Evolutionary conservation across 2,329 filamentous ascomycete genomes (phyloP), one percentile per base, ranked within the genome.

Genomic region (Monilinia fructigena): DNA sequence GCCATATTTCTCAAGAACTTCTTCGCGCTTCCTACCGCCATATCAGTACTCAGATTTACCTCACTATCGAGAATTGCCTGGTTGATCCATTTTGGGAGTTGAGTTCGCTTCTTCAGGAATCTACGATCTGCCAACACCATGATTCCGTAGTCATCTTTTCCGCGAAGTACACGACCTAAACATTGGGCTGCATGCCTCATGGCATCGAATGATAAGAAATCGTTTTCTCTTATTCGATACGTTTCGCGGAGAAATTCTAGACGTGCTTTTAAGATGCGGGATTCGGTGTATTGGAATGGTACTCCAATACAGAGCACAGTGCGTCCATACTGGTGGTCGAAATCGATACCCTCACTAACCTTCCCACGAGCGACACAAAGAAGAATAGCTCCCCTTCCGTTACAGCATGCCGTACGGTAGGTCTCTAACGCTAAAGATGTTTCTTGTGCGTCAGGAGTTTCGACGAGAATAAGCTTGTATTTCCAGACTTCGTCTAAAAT

Each of bases 161-260:
- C 95, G 73, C 95, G 85, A 69, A 99, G 82, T 54, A 99, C 95
- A 76, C 95, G 93, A 18, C 95, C 96, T 1, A 99, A 82, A 75
- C 95, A 99, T 76, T 99, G 95, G 0, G 95, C 94, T 18, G 95
- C 95, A 76, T 99, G 95, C n/a, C 95, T 88, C 94, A 99, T 99
- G 28, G 95, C 95, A 76, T 99, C 95, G 82, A 99, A 99, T 26
- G 95, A 98, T 12, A 99, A 80, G 76, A 99, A 99, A 76, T 99
- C 96, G 72, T 97, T 96, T 77, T 98, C 95, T 67, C 92, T 88
- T 77, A 99, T 99, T 65, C 93, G 90, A 77, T 98, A 99, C 1
- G 92, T 98, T 78, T 99, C 96, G 55, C 94, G 87, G n/a, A 99
- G 79, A 76, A 99, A 99, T 75, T 99, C 93, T 4, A 99, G 85